Percentiles rank a stretch among this genome's conserved stretches.
Evolutionary conservation across 345 rosid species (phyloP).

Genomic region (Anacardium occidentale): DNA sequence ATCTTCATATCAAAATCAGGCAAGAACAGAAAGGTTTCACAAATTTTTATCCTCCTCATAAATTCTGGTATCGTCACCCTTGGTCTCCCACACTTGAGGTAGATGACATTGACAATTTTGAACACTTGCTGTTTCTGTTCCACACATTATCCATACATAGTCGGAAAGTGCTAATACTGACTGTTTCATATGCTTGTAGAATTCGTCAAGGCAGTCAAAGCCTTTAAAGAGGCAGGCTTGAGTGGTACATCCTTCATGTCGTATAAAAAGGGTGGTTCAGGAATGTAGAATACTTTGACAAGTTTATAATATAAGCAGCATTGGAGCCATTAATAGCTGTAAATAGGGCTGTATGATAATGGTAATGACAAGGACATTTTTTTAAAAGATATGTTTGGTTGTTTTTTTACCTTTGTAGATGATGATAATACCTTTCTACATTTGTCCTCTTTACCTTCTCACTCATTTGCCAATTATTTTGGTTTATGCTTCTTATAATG

Average conservation of each 20-base stretch:
- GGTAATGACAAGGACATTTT: not conserved
- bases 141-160: not conserved
- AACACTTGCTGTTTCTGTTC: not conserved
- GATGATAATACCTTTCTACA: not conserved
- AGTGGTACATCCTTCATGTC: not conserved
- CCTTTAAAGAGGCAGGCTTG: not conserved
- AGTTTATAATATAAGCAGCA: constrained; percentile 7
- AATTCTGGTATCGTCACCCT: not conserved
- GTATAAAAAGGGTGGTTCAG: not conserved
- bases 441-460: not conserved
- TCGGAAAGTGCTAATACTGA: not conserved
- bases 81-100: not conserved
- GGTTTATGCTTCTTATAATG: not conserved
- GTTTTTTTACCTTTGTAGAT: not conserved
- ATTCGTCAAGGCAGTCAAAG: not conserved
- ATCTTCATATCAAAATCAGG: constrained; percentile 18
- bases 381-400: constrained; percentile 14
- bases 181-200: not conserved
- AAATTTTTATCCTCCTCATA: constrained; percentile 29
- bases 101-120: not conserved
- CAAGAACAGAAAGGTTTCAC: constrained; percentile 41
- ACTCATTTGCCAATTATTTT: not conserved
- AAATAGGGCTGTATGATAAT: constrained; percentile 12
- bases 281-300: constrained; percentile 11
- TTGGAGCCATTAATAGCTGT: constrained; percentile 11